Conservation (phyloP, 768 basidiomycete genomes). For the Piloderma croceum region DNA sequence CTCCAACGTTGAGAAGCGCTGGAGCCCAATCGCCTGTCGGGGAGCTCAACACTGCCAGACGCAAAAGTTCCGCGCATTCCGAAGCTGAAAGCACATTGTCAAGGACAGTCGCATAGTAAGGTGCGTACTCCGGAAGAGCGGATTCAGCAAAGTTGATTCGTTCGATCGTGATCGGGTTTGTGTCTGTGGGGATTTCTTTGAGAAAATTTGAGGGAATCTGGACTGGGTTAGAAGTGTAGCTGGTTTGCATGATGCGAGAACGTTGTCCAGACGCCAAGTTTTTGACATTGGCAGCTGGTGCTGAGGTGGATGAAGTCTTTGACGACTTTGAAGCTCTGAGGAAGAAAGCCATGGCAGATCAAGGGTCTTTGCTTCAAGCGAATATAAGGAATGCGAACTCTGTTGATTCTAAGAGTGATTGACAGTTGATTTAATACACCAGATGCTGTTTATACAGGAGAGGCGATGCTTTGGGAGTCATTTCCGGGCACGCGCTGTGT, state of each 20-base stretch:
- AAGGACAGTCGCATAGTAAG: constrained; percentile 37
- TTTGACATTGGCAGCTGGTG: too few relatives aligned
- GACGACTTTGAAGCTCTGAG: too few relatives aligned
- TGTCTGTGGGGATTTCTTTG: background rate
- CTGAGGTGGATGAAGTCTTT: too few relatives aligned
- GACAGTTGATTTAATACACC: too few relatives aligned
- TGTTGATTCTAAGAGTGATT: too few relatives aligned
- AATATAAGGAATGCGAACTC: too few relatives aligned
- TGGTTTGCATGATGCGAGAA: background rate
- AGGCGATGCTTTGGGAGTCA: too few relatives aligned
- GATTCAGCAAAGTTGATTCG: constrained; percentile 36
- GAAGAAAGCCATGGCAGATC: too few relatives aligned
- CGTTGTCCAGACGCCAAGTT: too few relatives aligned
- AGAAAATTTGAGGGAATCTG: background rate
- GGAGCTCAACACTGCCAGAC: constrained; percentile 25
- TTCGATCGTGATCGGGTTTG: constrained; percentile 7
- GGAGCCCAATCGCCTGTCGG: background rate
- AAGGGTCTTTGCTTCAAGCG: too few relatives aligned
- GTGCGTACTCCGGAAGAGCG: constrained; percentile 28
- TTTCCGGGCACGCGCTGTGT: too few relatives aligned
- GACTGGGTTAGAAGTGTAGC: background rate
- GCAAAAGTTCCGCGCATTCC: constrained; percentile 36
- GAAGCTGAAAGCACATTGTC: constrained; percentile 36
- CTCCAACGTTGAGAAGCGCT: background rate
- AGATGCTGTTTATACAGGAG: too few relatives aligned